A percentile compares a stretch with the other conserved stretches of the same genome.
Evolutionary conservation across 139 green algal species (phyloP).

Genomic region (Micractinium sp.): DNA sequence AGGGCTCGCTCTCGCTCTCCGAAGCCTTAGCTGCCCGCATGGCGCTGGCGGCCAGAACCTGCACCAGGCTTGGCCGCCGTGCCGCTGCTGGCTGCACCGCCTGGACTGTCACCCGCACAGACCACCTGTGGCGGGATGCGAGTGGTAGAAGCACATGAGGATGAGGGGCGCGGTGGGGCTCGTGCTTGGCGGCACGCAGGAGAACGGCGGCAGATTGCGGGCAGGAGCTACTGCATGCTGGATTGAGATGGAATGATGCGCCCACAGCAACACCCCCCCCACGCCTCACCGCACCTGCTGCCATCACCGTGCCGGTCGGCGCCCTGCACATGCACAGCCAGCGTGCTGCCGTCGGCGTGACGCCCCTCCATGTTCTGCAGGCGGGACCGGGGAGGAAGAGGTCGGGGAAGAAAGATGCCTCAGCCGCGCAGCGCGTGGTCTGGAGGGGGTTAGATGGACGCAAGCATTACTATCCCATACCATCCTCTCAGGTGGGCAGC

Average conservation of each 20-base stretch:
- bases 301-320: constrained; percentile 17
- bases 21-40: background rate
- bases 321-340: constrained; percentile 19
- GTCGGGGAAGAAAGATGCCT: too few species aligned
- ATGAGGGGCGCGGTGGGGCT: too few species aligned
- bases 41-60: background rate
- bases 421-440: too few species aligned
- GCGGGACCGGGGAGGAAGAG: background rate
- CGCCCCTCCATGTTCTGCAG: background rate
- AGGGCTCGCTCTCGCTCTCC: background rate
- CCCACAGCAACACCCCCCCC: background rate
- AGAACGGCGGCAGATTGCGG: too few species aligned
- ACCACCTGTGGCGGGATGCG: background rate
- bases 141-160: too few species aligned
- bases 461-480: too few species aligned
- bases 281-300: background rate
- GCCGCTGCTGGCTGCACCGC: background rate
- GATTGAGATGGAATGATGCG: background rate
- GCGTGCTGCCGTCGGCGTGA: background rate
- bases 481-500: too few species aligned
- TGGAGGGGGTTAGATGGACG: too few species aligned
- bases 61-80: background rate
- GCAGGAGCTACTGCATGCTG: background rate
- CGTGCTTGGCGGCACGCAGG: too few species aligned
- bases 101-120: background rate